A percentile compares a stretch with the other conserved stretches of the same genome.
Evolutionary conservation across 2,329 filamentous ascomycete genomes (phyloP).

Genomic region (Rutstroemia sp.): DNA sequence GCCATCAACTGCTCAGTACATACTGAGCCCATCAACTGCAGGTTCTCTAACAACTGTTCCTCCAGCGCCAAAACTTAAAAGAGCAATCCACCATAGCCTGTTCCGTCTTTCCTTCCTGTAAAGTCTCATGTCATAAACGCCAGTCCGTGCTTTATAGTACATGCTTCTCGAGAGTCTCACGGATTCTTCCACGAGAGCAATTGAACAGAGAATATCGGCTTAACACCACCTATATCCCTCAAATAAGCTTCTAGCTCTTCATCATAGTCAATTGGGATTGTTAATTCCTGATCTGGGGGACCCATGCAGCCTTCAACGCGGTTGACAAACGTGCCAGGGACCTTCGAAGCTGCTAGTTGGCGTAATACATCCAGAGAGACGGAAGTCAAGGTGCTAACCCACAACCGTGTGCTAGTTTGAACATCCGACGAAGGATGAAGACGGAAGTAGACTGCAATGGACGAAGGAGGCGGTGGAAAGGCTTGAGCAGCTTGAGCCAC

Average conservation of each 20-base stretch:
- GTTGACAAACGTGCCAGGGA: constrained; percentile 50
- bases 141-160: not conserved
- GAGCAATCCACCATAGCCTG: not conserved
- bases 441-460: constrained; percentile 61
- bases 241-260: constrained; percentile 68
- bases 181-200: constrained; percentile 28
- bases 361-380: constrained; percentile 54
- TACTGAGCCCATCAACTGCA: too few relatives aligned
- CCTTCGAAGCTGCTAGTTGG: constrained; percentile 52
- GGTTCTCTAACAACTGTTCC: too few relatives aligned
- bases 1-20: not conserved
- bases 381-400: constrained; percentile 55
- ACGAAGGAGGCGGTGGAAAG: constrained; percentile 27
- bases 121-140: too few relatives aligned
- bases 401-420: constrained; percentile 44
- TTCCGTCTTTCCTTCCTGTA: not conserved
- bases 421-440: constrained; percentile 57
- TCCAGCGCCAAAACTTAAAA: too few relatives aligned
- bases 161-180: not conserved
- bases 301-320: constrained; percentile 61
- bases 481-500: constrained; percentile 35
- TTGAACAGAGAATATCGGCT: constrained; percentile 29
- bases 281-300: constrained; percentile 46
- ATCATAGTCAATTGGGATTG: constrained; percentile 60
- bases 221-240: constrained; percentile 38